A percentile compares a stretch with the other conserved stretches of the same genome.
Conservation (phyloP, 768 basidiomycete genomes). For the Gloeostereum incarnatum region DNA sequence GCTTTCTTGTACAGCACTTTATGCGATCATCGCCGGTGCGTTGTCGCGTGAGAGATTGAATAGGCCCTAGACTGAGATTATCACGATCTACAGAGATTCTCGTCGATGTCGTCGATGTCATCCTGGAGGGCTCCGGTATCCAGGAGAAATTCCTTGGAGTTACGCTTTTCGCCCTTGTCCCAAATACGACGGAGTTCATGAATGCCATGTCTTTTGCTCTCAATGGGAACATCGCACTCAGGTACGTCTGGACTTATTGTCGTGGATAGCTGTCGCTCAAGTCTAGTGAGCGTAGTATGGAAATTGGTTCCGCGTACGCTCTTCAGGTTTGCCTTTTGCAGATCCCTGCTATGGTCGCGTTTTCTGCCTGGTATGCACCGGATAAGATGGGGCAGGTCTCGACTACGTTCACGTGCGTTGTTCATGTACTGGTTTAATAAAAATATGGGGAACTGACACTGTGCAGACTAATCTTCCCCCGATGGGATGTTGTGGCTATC, state of each 20-base stretch:
- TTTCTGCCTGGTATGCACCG: slow-evolving; percentile 92
- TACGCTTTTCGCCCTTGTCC: slow-evolving; percentile 93
- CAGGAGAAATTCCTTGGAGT: slow-evolving; percentile 97
- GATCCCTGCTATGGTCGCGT: slow-evolving; percentile 98
- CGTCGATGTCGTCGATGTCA: slow-evolving; percentile 91
- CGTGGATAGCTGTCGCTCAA: neutral
- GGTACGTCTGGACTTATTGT: slow-evolving; percentile 32
- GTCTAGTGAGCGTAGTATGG: slow-evolving; percentile 59
- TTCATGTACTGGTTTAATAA: neutral
- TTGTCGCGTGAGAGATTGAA: slow-evolving; percentile 5
- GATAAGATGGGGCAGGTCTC: slow-evolving; percentile 79
- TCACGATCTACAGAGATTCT: slow-evolving; percentile 62
- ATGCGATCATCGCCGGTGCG: slow-evolving; percentile 92
- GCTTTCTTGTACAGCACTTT: slow-evolving; percentile 82
- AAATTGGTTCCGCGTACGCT: slow-evolving; percentile 98
- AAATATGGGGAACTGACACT: slow-evolving; percentile 6
- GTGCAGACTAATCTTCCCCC: slow-evolving; percentile 86
- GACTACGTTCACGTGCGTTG: slow-evolving; percentile 85
- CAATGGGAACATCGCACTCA: slow-evolving; percentile 93
- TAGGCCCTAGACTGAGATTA: too few relatives aligned
- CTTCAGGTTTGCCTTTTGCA: slow-evolving; percentile 96
- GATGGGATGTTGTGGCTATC: slow-evolving; percentile 95
- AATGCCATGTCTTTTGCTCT: slow-evolving; percentile 98
- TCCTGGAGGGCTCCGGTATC: slow-evolving; percentile 83
- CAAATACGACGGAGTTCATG: slow-evolving; percentile 99